Conservation (phyloP, 2,329 filamentous ascomycete species). For the Fusarium sp. region DNA sequence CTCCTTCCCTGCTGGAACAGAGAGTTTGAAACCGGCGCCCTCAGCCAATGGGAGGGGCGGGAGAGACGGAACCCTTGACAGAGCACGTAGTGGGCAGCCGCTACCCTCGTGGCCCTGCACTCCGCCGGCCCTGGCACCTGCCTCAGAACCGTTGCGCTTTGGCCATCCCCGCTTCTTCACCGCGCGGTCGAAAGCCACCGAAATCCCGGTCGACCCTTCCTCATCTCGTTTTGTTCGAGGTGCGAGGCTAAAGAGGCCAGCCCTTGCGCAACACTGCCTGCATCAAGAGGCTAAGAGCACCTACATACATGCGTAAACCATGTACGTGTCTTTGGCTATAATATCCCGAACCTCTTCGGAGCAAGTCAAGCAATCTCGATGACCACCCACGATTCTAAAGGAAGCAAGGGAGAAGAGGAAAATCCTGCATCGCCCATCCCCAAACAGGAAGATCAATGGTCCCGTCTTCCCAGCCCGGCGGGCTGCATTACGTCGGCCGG, state of each 20-base stretch:
- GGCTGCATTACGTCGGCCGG: conserved; percentile 24
- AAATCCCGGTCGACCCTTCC: conserved; percentile 26
- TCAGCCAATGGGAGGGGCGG: conserved; percentile 20
- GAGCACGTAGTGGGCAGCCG: not conserved
- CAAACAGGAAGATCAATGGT: conserved; percentile 6
- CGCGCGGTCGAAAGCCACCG: conserved; percentile 30
- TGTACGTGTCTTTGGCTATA: conserved; percentile 1
- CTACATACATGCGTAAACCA: not conserved
- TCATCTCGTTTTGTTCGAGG: conserved; percentile 38
- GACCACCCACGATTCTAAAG: conserved; percentile 1
- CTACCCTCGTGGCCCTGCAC: conserved; percentile 3
- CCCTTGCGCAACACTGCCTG: conserved; percentile 9
- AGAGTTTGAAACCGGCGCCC: conserved; percentile 34
- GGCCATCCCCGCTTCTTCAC: conserved; percentile 31
- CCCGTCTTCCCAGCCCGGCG: conserved; percentile 22
- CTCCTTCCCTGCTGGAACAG: conserved; percentile 39
- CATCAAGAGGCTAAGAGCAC: not conserved
- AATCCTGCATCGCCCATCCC: conserved; percentile 3
- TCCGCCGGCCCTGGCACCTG: conserved; percentile 6
- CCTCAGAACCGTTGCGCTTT: conserved; percentile 14
- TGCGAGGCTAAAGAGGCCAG: conserved; percentile 10
- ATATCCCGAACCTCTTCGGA: conserved; percentile 18
- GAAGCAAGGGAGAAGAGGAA: conserved; percentile 5
- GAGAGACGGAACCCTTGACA: conserved; percentile 22
- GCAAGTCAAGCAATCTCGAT: conserved; percentile 23